Percentiles rank a stretch among this genome's conserved stretches.
phyloP scores from a whole-genome alignment of 2,329 filamentous ascomycete species.

The Epichloe typhina region DNA sequence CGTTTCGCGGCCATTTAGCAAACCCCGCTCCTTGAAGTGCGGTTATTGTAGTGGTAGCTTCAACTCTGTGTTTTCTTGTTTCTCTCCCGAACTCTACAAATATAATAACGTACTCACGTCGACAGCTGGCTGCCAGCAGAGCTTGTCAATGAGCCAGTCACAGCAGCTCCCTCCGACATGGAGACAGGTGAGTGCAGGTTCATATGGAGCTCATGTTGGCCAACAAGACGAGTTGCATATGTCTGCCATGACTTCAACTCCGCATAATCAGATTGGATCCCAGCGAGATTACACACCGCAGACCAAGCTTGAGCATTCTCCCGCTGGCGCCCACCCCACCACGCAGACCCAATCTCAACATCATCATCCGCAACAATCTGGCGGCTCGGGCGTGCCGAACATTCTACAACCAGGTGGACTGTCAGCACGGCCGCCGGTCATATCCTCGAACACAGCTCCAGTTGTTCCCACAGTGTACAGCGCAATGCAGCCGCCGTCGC shows the following conservation, averaged over 20 bases:
- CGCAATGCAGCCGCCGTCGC: constrained; percentile 19
- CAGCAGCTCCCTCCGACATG: constrained; percentile 21
- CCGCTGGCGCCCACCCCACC: constrained; percentile 23
- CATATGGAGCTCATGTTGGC: constrained; percentile 13
- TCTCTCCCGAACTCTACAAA: neutral
- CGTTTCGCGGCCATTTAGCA: neutral
- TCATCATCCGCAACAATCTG: constrained; percentile 21
- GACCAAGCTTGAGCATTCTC: constrained; percentile 35
- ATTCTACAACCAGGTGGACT: constrained; percentile 44
- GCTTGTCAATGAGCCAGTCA: constrained; percentile 26
- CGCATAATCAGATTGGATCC: constrained; percentile 23
- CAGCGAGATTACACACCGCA: constrained; percentile 38
- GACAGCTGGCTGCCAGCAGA: neutral
- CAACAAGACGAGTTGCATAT: constrained; percentile 43
- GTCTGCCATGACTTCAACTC: constrained; percentile 27
- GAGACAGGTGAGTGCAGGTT: constrained; percentile 12
- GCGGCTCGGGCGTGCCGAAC: constrained; percentile 37
- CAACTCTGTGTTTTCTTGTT: neutral
- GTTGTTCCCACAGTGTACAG: constrained; percentile 33
- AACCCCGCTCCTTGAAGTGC: no score
- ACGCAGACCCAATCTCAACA: constrained; percentile 14
- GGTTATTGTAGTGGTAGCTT: no score
- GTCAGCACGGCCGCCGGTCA: constrained; percentile 19
- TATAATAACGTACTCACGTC: neutral
- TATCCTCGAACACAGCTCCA: constrained; percentile 32